Percentiles rank a stretch among this genome's conserved stretches.
Conservation (phyloP, 2,329 filamentous ascomycete species). For the Ascochyta lentis region DNA sequence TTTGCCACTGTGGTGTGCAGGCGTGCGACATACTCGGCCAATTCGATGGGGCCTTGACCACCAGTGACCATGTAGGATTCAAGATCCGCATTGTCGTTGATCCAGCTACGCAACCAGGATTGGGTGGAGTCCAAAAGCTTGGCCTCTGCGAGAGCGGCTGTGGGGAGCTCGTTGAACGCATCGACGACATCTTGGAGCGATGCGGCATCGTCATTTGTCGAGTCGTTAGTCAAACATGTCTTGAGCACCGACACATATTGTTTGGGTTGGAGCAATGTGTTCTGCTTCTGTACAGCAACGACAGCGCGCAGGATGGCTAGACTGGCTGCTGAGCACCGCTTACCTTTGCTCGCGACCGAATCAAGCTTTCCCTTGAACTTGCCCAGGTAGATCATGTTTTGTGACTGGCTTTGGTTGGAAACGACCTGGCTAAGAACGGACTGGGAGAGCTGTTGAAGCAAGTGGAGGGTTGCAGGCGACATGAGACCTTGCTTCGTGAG, state of each 20-base stretch:
- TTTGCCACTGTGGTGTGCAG: conserved; percentile 31
- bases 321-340: conserved; percentile 29
- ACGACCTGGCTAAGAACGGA: conserved; percentile 40
- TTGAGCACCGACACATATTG: conserved; percentile 34
- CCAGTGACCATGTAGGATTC: conserved; percentile 24
- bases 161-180: conserved; percentile 38
- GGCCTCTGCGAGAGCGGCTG: conserved; percentile 23
- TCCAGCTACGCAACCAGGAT: conserved; percentile 30
- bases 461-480: conserved; percentile 21
- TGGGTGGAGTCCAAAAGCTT: conserved; percentile 25
- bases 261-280: conserved; percentile 26
- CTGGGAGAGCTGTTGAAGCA: conserved; percentile 37
- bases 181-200: conserved; percentile 30
- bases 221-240: conserved; percentile 25
- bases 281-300: conserved; percentile 32
- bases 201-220: conserved; percentile 6
- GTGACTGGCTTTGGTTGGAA: conserved; percentile 42
- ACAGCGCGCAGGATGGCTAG: conserved; percentile 39
- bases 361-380: conserved; percentile 32
- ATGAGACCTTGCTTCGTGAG: conserved; percentile 26
- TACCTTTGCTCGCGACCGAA: conserved; percentile 25
- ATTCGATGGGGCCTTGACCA: conserved; percentile 12
- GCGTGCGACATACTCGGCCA: conserved; percentile 28
- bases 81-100: conserved; percentile 28
- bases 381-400: conserved; percentile 42